These are phyloP conservation scores for Emericellopsis cladophorae DNA, from an alignment of 2,329 filamentous ascomycete genomes.

Conservation along the genomic window DNA sequence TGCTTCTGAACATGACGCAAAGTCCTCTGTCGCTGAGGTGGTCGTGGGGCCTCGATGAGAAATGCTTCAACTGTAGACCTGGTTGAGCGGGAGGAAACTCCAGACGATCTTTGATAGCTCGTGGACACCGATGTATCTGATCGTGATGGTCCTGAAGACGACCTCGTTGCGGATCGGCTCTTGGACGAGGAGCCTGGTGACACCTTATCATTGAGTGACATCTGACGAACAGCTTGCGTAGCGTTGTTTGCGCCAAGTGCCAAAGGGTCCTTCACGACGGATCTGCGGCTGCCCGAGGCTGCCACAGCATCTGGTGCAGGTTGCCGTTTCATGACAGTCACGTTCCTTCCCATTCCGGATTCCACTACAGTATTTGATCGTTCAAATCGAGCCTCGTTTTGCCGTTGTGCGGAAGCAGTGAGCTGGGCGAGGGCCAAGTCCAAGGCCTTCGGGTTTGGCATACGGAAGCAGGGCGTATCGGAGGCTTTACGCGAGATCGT, in stretches of 20 bases:
- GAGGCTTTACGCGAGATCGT: slow-evolving; percentile 27
- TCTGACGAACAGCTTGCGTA: slow-evolving; percentile 32
- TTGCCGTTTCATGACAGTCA: slow-evolving; percentile 6
- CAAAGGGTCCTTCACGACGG: slow-evolving; percentile 23
- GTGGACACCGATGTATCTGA: slow-evolving; percentile 25
- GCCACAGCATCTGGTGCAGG: slow-evolving; percentile 37
- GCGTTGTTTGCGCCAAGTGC: slow-evolving; percentile 37
- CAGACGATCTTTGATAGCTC: slow-evolving; percentile 37
- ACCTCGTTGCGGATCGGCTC: slow-evolving; percentile 11
- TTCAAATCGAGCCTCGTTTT: neutral
- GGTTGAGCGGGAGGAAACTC: slow-evolving; percentile 39
- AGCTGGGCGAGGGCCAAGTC: slow-evolving; percentile 29
- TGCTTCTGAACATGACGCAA: slow-evolving; percentile 50
- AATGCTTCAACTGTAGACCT: slow-evolving; percentile 46
- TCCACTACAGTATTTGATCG: neutral
- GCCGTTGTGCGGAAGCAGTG: slow-evolving; percentile 17
- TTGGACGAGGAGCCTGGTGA: slow-evolving; percentile 21
- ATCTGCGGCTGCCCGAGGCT: slow-evolving; percentile 17
- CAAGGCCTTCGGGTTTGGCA: slow-evolving; percentile 17
- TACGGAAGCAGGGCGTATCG: slow-evolving; percentile 7
- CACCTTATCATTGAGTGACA: slow-evolving; percentile 35
- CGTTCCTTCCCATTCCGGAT: too few species aligned
- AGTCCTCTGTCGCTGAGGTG: slow-evolving; percentile 34
- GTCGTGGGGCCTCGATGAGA: slow-evolving; percentile 27
- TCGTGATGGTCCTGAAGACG: slow-evolving; percentile 16